Evolutionary conservation across 129 eudicot genomes (phyloP).

Genomic region (Ambrosia trifida): DNA sequence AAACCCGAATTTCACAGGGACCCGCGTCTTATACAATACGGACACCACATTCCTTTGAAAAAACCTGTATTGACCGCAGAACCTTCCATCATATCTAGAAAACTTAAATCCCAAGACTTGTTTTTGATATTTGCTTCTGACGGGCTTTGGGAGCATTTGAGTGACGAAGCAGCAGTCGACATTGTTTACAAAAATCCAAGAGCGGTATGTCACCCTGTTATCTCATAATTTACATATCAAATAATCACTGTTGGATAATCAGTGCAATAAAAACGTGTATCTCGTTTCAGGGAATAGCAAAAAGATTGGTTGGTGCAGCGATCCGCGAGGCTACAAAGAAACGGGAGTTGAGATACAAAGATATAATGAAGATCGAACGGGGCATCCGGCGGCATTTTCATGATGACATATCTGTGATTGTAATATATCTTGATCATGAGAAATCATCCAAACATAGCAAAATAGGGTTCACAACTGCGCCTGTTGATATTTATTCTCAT

Average conservation of each 20-base stretch:
- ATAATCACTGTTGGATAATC: neutral
- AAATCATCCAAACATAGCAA: constrained; percentile 33
- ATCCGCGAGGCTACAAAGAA: constrained; percentile 81
- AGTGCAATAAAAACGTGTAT: neutral
- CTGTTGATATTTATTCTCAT: constrained; percentile 68
- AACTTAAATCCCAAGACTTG: constrained; percentile 70
- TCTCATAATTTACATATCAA: neutral
- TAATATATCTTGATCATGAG: constrained; percentile 69
- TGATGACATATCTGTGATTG: constrained; percentile 89
- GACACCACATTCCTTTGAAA: constrained; percentile 63
- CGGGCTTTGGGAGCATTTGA: constrained; percentile 95
- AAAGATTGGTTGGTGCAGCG: constrained; percentile 85
- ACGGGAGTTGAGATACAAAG: constrained; percentile 74
- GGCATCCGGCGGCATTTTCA: constrained; percentile 77
- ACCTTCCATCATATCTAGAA: constrained; percentile 73
- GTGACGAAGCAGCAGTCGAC: constrained; percentile 78
- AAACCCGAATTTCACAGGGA: constrained; percentile 82
- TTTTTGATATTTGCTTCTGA: constrained; percentile 92
- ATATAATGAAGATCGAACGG: constrained; percentile 65
- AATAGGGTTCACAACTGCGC: constrained; percentile 58
- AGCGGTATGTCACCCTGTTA: constrained; percentile 54
- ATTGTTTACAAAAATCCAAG: constrained; percentile 83
- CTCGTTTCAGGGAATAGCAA: constrained; percentile 79
- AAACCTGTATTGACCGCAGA: constrained; percentile 79
- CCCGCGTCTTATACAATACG: constrained; percentile 63